Evolutionary conservation across 441 rosid species (phyloP).

Genomic region (Corymbia calophylla): DNA sequence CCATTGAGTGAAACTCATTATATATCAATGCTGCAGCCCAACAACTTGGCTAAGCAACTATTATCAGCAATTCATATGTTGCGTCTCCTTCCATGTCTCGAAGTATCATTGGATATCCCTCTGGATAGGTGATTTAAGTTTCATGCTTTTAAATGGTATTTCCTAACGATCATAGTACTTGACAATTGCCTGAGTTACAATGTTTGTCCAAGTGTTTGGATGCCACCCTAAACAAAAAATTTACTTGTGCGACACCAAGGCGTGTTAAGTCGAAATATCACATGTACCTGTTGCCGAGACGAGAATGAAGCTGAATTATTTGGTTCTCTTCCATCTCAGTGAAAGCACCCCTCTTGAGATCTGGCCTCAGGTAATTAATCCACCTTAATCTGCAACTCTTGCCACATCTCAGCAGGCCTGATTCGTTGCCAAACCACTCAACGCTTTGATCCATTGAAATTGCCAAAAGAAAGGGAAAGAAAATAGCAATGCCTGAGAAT

Average conservation of each 20-base stretch:
- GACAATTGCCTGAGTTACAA: background rate
- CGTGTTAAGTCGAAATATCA: background rate
- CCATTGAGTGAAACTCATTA: background rate
- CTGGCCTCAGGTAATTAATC: conserved; percentile 91
- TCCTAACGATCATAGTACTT: background rate
- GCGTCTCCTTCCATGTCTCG: background rate
- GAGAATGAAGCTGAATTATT: conserved; percentile 67
- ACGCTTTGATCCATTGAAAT: background rate
- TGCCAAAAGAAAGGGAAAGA: background rate
- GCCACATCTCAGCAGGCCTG: conserved; percentile 77
- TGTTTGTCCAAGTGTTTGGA: background rate
- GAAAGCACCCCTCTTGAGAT: conserved; percentile 75
- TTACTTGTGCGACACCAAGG: background rate
- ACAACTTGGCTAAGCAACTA: background rate
- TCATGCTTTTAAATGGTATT: background rate
- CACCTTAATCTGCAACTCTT: conserved; percentile 89
- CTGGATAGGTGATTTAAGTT: background rate
- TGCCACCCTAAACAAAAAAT: background rate
- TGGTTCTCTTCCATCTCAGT: conserved; percentile 73
- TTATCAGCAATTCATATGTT: background rate
- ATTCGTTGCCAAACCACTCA: conserved; percentile 8
- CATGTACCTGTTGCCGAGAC: conserved; percentile 71
- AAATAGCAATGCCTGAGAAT: background rate
- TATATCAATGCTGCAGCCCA: background rate
- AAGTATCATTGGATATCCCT: background rate